phyloP scores from a whole-genome alignment of 1,284 basidiomycete genomes.

The Tetrapyrgos nigripes region DNA sequence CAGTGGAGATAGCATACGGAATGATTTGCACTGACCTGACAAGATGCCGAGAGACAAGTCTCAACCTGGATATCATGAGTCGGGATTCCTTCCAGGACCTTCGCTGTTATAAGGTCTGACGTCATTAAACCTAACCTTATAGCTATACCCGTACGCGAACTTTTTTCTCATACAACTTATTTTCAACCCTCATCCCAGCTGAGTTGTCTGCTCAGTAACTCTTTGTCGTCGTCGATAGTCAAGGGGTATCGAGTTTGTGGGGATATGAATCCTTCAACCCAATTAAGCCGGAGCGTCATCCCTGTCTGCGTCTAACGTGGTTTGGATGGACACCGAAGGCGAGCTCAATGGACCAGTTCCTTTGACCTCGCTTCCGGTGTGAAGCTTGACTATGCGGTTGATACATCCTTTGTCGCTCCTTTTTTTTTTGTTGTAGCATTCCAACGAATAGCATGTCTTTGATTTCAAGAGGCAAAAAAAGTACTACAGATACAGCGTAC shows the following conservation, averaged over 20 bases:
- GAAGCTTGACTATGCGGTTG: constrained; percentile 80
- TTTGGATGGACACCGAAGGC: too few species aligned
- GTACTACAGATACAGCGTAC: constrained; percentile 8
- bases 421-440: not conserved
- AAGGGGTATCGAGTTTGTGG: constrained; percentile 59
- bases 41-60: too few species aligned
- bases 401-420: constrained; percentile 44
- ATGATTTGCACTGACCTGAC: too few species aligned
- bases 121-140: too few species aligned
- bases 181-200: constrained; percentile 31
- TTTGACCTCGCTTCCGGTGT: too few species aligned
- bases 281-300: constrained; percentile 83
- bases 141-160: not conserved
- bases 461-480: not conserved
- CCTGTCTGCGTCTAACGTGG: constrained; percentile 48
- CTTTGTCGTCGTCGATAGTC: constrained; percentile 34
- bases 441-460: not conserved
- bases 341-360: too few species aligned
- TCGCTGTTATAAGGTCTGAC: too few species aligned
- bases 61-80: too few species aligned
- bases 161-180: constrained; percentile 10
- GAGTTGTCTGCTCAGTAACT: constrained; percentile 39
- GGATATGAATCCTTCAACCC: constrained; percentile 51
- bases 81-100: too few species aligned
- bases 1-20: too few species aligned